These are phyloP conservation scores for Fusarium humuli DNA, from an alignment of 2,329 filamentous ascomycete genomes.

Conservation along the genomic window DNA sequence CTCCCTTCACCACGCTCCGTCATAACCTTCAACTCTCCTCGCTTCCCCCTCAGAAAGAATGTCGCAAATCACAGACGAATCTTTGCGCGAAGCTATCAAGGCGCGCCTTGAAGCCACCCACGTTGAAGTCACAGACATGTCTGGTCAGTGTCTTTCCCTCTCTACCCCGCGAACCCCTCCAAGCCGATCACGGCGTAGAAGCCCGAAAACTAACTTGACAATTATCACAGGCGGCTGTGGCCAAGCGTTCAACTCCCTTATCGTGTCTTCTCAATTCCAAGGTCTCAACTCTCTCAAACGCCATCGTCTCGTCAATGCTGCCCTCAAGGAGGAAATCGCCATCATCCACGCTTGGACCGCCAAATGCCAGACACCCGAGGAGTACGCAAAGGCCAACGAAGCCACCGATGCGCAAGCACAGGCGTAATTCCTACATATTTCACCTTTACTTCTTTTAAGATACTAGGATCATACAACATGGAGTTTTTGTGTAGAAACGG, in stretches of 20 bases:
- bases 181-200: slow-evolving; percentile 20
- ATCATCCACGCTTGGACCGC: slow-evolving; percentile 95
- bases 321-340: slow-evolving; percentile 87
- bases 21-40: neutral
- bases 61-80: slow-evolving; percentile 77
- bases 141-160: slow-evolving; percentile 68
- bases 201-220: slow-evolving; percentile 12
- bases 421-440: neutral
- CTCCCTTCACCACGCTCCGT: slow-evolving; percentile 2
- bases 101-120: slow-evolving; percentile 78
- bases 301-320: slow-evolving; percentile 86
- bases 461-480: neutral
- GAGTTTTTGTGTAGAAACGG: slow-evolving; percentile 18
- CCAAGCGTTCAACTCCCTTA: slow-evolving; percentile 69
- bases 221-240: slow-evolving; percentile 66
- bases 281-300: slow-evolving; percentile 83
- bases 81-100: slow-evolving; percentile 75
- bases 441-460: neutral
- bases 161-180: slow-evolving; percentile 27
- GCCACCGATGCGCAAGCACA: slow-evolving; percentile 28
- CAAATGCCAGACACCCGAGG: slow-evolving; percentile 90
- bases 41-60: slow-evolving; percentile 49
- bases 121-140: slow-evolving; percentile 92
- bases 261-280: slow-evolving; percentile 74
- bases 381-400: slow-evolving; percentile 71